Conservation (phyloP, 371 early-diverging fungal species). For the Conidiobolus coronatus region DNA sequence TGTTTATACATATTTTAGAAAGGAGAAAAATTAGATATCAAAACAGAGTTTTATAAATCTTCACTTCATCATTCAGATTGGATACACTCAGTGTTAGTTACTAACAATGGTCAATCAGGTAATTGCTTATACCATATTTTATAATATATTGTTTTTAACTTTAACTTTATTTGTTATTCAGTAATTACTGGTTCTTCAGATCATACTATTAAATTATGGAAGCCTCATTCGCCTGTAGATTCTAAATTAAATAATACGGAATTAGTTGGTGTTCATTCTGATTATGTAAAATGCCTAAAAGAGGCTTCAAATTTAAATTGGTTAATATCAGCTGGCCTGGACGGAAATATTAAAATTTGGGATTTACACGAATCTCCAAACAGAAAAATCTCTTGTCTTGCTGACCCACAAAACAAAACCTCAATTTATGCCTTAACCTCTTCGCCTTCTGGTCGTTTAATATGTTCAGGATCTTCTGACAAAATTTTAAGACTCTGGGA, state of each 20-base stretch:
- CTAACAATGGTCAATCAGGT: conserved; percentile 17
- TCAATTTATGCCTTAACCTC: conserved; percentile 58
- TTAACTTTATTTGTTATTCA: no score
- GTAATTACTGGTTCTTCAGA: conserved; percentile 84
- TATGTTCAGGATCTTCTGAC: conserved; percentile 75
- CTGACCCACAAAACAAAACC: conserved; percentile 16
- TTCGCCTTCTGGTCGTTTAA: conserved; percentile 35
- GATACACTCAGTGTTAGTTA: conserved; percentile 80
- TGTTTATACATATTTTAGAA: background rate
- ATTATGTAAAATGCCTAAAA: conserved; percentile 62
- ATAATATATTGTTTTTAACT: no score
- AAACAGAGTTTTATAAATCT: conserved; percentile 32
- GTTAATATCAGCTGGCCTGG: conserved; percentile 86
- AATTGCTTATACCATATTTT: no score
- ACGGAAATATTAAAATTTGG: conserved; percentile 73
- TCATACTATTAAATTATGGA: conserved; percentile 67
- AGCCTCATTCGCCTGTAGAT: conserved; percentile 17
- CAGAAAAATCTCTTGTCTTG: background rate
- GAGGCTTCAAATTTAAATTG: conserved; percentile 39
- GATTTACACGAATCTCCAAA: conserved; percentile 38
- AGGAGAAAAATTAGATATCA: background rate
- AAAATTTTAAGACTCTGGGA: conserved; percentile 80
- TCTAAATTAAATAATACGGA: conserved; percentile 13
- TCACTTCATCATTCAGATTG: conserved; percentile 82
- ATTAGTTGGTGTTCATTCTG: conserved; percentile 62